Base-by-base conservation (phyloP, 2,329 filamentous ascomycete genomes). In the Stagonosporopsis vannaccii region DNA sequence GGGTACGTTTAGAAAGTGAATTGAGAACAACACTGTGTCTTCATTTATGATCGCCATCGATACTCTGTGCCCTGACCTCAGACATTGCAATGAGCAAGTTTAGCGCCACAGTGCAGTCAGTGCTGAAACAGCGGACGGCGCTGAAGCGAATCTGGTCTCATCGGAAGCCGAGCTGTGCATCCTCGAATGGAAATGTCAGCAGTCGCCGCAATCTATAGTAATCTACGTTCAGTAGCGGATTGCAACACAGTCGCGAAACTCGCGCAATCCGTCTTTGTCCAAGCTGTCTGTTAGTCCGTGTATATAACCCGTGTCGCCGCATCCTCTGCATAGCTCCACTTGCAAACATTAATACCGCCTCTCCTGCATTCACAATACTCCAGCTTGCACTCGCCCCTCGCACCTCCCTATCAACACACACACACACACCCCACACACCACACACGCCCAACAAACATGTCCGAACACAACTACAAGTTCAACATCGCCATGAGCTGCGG, bases 401-500 rank as follows among this genome's bases (percentile, higher is more conserved):
- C 40, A 36, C 30, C 25, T 48, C 28, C 26, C 26, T 28, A 58
- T 23, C 19, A 8, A 6, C 36, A 19, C 46, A 48, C 46, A 51
- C 32, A 35, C n/a, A n/a, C n/a, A n/a, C n/a, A n/a, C n/a, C n/a
- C n/a, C n/a, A n/a, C n/a, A n/a, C 28, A 39, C 12, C 33, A 48
- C 52, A 36, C n/a, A 43, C 43, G 47, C 48, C 41, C 52, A 46
- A 45, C 72, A 82, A 82, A 66, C 70, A 92, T 93, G 90, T 67
- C 75, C 58, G 53, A 56, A 30, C 92, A 97, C 83, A 91, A 87
- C 67, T 98, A 98, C 89, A 91, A 95, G 78, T 98, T 98, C 84
- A 88, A 93, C 79, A 87, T 98, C 77, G 84, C 82, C 79, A 99
- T 99, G 95, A 90, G 83, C 84, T 99, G 95, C 81, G 87, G 91